A percentile compares a stretch with the other conserved stretches of the same genome.
Conservation (phyloP, 2,329 filamentous ascomycete species). For the Aspergillus tanneri region DNA sequence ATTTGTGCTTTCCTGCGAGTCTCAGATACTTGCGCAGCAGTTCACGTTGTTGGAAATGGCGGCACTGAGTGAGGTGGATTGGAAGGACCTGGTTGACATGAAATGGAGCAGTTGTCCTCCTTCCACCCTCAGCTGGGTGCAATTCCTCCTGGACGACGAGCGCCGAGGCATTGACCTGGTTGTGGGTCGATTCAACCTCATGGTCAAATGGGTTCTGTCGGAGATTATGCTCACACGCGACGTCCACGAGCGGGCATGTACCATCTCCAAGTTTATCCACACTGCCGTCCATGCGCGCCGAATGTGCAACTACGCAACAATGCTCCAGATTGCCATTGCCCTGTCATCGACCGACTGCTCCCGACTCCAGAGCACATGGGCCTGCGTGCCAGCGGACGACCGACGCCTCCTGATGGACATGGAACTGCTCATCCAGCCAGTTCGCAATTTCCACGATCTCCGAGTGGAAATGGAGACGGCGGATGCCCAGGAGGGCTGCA, state of each 20-base stretch:
- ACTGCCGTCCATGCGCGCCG: slow-evolving; percentile 59
- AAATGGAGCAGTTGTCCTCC: slow-evolving; percentile 59
- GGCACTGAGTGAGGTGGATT: slow-evolving; percentile 64
- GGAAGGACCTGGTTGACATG: slow-evolving; percentile 65
- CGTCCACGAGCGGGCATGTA: slow-evolving; percentile 58
- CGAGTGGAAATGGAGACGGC: slow-evolving; percentile 64
- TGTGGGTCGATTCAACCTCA: slow-evolving; percentile 65
- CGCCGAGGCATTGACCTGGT: slow-evolving; percentile 63
- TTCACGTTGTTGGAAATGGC: slow-evolving; percentile 66
- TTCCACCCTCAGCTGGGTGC: slow-evolving; percentile 58
- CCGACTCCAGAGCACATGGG: slow-evolving; percentile 59
- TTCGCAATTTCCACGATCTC: slow-evolving; percentile 63
- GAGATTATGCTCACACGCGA: slow-evolving; percentile 61
- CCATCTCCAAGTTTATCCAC: slow-evolving; percentile 63
- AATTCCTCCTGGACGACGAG: slow-evolving; percentile 57
- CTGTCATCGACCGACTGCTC: slow-evolving; percentile 60
- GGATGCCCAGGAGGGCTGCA: slow-evolving; percentile 59
- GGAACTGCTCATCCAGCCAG: slow-evolving; percentile 60
- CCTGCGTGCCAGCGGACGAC: slow-evolving; percentile 55
- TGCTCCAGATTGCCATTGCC: slow-evolving; percentile 64
- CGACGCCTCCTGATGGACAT: slow-evolving; percentile 57
- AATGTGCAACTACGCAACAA: slow-evolving; percentile 64
- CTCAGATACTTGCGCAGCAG: slow-evolving; percentile 61
- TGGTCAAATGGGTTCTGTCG: slow-evolving; percentile 65
- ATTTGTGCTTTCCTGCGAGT: slow-evolving; percentile 63